These are phyloP conservation scores for Luvunga scandens DNA, from an alignment of 345 rosid species.

Conservation along the genomic window DNA sequence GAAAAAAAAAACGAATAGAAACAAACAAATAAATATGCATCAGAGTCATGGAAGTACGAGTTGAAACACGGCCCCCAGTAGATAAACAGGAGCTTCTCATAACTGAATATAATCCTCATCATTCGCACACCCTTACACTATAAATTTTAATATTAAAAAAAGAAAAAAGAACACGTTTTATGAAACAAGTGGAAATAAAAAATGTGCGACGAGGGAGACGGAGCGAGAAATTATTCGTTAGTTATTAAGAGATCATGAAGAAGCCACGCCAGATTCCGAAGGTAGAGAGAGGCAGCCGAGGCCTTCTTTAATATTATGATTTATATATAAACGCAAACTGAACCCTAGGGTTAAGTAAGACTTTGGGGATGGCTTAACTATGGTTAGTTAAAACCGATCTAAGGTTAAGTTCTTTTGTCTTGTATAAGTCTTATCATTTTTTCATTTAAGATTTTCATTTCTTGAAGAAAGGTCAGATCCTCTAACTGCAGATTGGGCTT, in stretches of 20 bases:
- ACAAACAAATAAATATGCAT: constrained; percentile 12
- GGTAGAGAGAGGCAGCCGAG: neutral
- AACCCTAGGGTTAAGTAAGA: constrained; percentile 5
- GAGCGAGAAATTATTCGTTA: neutral
- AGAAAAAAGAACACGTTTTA: neutral
- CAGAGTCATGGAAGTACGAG: constrained; percentile 61
- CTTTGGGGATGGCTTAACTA: neutral
- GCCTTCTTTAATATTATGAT: neutral
- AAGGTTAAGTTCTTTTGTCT: neutral
- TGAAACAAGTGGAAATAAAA: neutral
- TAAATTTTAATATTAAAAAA: neutral
- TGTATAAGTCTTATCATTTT: too few species aligned
- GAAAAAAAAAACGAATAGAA: neutral
- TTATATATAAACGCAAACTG: neutral
- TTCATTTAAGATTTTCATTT: too few species aligned
- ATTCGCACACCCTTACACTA: constrained; percentile 11
- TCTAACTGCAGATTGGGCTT: neutral
- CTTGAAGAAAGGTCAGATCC: constrained; percentile 5
- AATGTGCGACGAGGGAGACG: neutral
- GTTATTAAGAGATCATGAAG: neutral
- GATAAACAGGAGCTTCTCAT: constrained; percentile 30
- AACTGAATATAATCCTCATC: constrained; percentile 25
- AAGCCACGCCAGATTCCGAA: neutral
- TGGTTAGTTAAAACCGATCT: neutral
- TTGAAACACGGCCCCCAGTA: constrained; percentile 22